Evolutionary conservation across 768 basidiomycete species (phyloP), one percentile per base, ranked within the genome.

Genomic region (Leucocoprinus sp.): DNA sequence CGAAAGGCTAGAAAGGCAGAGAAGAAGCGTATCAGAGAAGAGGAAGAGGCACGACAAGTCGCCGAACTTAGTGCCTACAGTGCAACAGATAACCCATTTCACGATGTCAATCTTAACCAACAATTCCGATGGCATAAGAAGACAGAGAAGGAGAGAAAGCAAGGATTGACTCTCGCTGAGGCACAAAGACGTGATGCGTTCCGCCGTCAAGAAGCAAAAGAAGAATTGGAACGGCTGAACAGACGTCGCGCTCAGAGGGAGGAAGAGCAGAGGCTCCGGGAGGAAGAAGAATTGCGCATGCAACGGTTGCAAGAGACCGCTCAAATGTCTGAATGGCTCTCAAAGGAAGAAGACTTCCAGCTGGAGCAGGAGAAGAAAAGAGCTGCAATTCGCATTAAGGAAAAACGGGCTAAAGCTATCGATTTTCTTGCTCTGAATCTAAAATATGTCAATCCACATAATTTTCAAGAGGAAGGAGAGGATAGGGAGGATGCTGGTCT

Each of bases 51-150:
- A 18, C 82, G 93, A 21, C 83, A 86, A 55, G 84, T 96, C 12
- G 92, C 91, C 8, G 95, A 98, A 64, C 75, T 98, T 34, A 93
- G 92, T 53, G 85, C 96, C 53, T 98, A 98, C 70, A 93, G 91
- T 54, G 89, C 93, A 37, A 82, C 83, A 9, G 93, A 98, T 71
- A 99, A 98, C 58, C 96, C 96, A 0, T 99, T 98, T 70, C 91
- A 96, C 65, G 96, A 98, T 56, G 83, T 90, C 51, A 97, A 98
- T 62, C 82, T 98, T 24, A 85, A 83, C 17, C 90, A 97, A 59
- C 91, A 93, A 61, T 99, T 99, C 64, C 82, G 87, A 48, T 99
- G 96, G 96, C 89, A 93, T 67, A 99, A 99, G 74, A 99, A 99
- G 70, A 78, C 81, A 21, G 96, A 99, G 62, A 91, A 92, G 69